A percentile compares a stretch with the other conserved stretches of the same genome.
Conservation (phyloP, 768 basidiomycete genomes). For the Butyriboletus loyo region DNA sequence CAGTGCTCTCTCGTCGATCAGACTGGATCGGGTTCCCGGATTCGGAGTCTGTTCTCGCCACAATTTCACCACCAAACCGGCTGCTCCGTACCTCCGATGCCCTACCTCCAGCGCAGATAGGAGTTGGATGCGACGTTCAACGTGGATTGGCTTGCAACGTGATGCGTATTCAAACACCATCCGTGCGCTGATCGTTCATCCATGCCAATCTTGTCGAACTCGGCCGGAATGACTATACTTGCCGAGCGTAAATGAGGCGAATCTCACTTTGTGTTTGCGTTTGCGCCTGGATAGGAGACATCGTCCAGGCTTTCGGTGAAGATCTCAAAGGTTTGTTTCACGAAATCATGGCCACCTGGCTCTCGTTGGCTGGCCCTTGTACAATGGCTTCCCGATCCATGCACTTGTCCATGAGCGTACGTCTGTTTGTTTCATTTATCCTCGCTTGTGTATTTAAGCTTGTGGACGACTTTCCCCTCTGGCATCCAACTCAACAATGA, state of each 20-base stretch:
- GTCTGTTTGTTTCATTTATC: conserved; percentile 10
- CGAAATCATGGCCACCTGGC: background rate
- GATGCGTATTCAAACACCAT: conserved; percentile 5
- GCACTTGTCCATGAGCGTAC: conserved; percentile 1
- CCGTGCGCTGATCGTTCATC: conserved; percentile 2
- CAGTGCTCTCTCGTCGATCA: conserved; percentile 2
- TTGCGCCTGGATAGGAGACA: background rate
- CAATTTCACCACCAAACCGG: conserved; percentile 7
- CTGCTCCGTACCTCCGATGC: conserved; percentile 8
- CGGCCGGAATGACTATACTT: conserved; percentile 1
- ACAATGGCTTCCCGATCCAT: conserved; percentile 10
- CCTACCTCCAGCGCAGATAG: conserved; percentile 11
- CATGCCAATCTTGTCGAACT: conserved; percentile 2
- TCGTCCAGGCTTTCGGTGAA: conserved; percentile 4
- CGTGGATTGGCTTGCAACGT: conserved; percentile 24
- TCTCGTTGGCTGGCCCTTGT: conserved; percentile 8
- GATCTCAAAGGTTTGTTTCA: conserved; percentile 17
- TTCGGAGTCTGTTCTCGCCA: conserved; percentile 18
- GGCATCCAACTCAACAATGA: conserved; percentile 7
- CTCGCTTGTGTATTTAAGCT: conserved; percentile 21
- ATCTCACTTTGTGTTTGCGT: background rate
- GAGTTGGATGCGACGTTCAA: conserved; percentile 12
- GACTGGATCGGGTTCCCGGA: conserved; percentile 14
- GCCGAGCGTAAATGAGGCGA: background rate
- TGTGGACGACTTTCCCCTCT: background rate